Evolutionary conservation across 345 rosid species (phyloP).

Genomic region (Turritis glabra): DNA sequence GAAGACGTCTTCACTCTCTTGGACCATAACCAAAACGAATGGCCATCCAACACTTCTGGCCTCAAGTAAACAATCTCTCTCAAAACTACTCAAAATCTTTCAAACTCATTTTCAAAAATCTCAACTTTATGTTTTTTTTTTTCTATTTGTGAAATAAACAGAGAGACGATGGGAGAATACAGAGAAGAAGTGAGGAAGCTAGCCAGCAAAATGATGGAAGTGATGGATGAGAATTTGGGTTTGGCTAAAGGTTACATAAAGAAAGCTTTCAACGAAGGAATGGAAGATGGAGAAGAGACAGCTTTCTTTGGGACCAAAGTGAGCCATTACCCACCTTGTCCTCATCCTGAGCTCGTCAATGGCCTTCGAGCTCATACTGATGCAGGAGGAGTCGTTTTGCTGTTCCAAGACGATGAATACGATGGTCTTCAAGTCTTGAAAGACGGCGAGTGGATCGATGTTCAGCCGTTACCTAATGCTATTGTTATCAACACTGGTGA

Average conservation of each 20-base stretch:
- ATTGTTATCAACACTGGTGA: slow-evolving; percentile 92
- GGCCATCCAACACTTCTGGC: slow-evolving; percentile 61
- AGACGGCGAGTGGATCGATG: slow-evolving; percentile 82
- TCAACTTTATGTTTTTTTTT: neutral
- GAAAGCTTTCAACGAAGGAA: slow-evolving; percentile 57
- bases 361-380: slow-evolving; percentile 95
- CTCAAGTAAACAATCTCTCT: slow-evolving; percentile 54
- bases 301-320: slow-evolving; percentile 86
- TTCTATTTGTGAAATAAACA: slow-evolving; percentile 17
- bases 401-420: slow-evolving; percentile 79
- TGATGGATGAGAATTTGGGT: slow-evolving; percentile 85
- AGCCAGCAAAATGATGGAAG: slow-evolving; percentile 71
- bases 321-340: slow-evolving; percentile 95
- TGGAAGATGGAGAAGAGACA: slow-evolving; percentile 44
- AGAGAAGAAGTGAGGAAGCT: slow-evolving; percentile 70
- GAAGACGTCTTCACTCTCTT: slow-evolving; percentile 79
- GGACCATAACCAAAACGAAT: slow-evolving; percentile 51
- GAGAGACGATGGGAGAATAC: slow-evolving; percentile 79
- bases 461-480: slow-evolving; percentile 67
- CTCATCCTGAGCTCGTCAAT: slow-evolving; percentile 60
- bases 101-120: neutral
- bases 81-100: neutral
- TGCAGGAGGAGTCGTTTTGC: slow-evolving; percentile 88
- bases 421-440: slow-evolving; percentile 89
- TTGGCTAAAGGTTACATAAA: slow-evolving; percentile 66